Percentiles rank a stretch among this genome's conserved stretches.
Evolutionary conservation across 345 rosid species (phyloP).

Genomic region (Gossypium turneri): DNA sequence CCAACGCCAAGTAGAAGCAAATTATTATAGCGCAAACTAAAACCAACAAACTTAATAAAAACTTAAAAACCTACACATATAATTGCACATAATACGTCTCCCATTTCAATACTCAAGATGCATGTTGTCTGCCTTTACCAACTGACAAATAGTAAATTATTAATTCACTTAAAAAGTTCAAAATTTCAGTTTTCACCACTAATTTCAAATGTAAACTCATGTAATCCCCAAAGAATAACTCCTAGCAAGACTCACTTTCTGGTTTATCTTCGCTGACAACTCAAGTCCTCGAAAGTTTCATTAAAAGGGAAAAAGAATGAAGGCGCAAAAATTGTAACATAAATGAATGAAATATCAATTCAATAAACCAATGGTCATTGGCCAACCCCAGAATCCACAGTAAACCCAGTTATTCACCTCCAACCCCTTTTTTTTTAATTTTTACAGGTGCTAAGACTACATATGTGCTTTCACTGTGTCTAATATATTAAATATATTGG

Average conservation of each 20-base stretch:
- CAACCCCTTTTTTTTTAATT: neutral
- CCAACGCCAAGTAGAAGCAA: too few species aligned
- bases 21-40: too few species aligned
- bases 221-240: too few species aligned
- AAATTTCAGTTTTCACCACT: too few species aligned
- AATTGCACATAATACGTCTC: too few species aligned
- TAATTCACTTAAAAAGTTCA: too few species aligned
- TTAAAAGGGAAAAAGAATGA: neutral
- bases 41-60: too few species aligned
- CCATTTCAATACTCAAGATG: too few species aligned
- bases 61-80: too few species aligned
- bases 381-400: neutral
- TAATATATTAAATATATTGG: neutral
- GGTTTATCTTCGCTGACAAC: neutral
- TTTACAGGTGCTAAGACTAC: constrained; percentile 1
- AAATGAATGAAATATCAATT: neutral
- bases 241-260: neutral
- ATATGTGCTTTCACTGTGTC: constrained; percentile 9
- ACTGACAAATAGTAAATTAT: too few species aligned
- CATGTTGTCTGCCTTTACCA: too few species aligned
- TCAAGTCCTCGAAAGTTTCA: neutral
- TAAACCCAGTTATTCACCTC: constrained; percentile 5
- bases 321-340: neutral
- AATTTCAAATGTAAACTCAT: too few species aligned
- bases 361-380: constrained; percentile 1